Conservation (phyloP, 2,329 filamentous ascomycete genomes). For the Ustulina deusta region DNA sequence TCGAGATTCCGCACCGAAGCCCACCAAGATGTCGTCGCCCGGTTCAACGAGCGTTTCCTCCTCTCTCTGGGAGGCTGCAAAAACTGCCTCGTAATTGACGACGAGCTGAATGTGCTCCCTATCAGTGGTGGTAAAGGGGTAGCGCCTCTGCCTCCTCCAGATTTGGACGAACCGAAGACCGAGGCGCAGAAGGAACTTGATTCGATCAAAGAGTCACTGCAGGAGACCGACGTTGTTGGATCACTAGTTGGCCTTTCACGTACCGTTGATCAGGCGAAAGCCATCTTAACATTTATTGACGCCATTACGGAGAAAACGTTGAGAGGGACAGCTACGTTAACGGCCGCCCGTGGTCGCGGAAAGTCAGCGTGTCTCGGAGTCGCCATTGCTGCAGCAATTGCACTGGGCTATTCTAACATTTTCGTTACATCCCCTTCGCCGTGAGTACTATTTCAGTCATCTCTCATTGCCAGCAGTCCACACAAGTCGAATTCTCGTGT, state of each 20-base stretch:
- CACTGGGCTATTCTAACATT: constrained; percentile 98
- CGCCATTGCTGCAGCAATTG: constrained; percentile 91
- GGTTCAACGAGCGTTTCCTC: constrained; percentile 98
- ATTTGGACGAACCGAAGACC: constrained; percentile 78
- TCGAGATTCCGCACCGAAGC: constrained; percentile 96
- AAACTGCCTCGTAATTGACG: constrained; percentile 94
- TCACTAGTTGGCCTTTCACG: constrained; percentile 85
- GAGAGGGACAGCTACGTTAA: constrained; percentile 91
- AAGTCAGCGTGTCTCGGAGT: constrained; percentile 97
- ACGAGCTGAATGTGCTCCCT: constrained; percentile 95
- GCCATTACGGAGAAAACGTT: constrained; percentile 96
- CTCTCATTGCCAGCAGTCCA: not conserved
- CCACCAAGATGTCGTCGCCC: constrained; percentile 91
- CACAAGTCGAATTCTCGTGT: constrained; percentile 75
- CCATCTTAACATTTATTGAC: constrained; percentile 95
- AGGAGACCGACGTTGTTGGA: constrained; percentile 87
- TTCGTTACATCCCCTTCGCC: constrained; percentile 81
- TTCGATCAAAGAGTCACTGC: constrained; percentile 86
- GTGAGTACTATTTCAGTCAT: constrained; percentile 27
- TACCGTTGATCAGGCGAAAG: constrained; percentile 96
- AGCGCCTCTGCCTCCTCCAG: constrained; percentile 80
- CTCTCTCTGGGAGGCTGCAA: constrained; percentile 95
- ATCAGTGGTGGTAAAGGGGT: constrained; percentile 96
- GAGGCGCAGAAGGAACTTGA: constrained; percentile 81
- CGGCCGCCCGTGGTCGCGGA: constrained; percentile 92